Base-by-base conservation (phyloP, 2,329 filamentous ascomycete genomes). In the Diplodia corticola region DNA sequence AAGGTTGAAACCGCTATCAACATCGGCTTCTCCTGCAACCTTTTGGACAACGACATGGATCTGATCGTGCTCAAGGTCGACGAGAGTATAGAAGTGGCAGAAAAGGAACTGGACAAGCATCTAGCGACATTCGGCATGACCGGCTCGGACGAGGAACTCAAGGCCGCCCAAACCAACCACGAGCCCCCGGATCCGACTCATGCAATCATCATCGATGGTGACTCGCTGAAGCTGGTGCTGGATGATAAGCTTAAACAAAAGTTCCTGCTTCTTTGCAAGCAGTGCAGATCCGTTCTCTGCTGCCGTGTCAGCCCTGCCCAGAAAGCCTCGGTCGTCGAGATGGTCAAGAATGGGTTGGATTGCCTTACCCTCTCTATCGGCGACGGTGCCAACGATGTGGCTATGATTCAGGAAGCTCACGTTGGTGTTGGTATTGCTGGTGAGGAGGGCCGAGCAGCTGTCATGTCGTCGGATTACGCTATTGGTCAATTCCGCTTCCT, bases 1-100 rank as follows among this genome's bases (percentile, higher is more conserved):
- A 99, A 98, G 80, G 94, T 98, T 35, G 95, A 99, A 80, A 99
- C 95, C 26, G 95, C 96, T 67, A 99, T 99, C 87, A 99, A 99
- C 80, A 99, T 99, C 75, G 95, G 95, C 2, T 99, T 98, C 80
- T 99, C 96, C 12, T 99, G 96, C 82, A 99, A 99, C 72, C 84
- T 99, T 35, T 86, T 99, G 65, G 93, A 94, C 79, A 99, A 97
- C 78, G 92, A 97, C 71, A 97, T 99, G 95, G 95, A 99, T 71
- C 82, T 99, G 68, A 91, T 99, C 69, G 88, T 96, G 57, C 84
- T 99, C 71, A 96, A 96, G 75, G 85, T 95, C 33, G 86, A 91
- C 69, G 89, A 93, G 80, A 85, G 83, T 66, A 71, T 90, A 10
- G 81, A 83, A 13, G 81, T 82, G 40, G 86, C 92, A 2, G 88